Conservation (phyloP, 768 basidiomycete genomes). For the Leccinum incarnatum region DNA sequence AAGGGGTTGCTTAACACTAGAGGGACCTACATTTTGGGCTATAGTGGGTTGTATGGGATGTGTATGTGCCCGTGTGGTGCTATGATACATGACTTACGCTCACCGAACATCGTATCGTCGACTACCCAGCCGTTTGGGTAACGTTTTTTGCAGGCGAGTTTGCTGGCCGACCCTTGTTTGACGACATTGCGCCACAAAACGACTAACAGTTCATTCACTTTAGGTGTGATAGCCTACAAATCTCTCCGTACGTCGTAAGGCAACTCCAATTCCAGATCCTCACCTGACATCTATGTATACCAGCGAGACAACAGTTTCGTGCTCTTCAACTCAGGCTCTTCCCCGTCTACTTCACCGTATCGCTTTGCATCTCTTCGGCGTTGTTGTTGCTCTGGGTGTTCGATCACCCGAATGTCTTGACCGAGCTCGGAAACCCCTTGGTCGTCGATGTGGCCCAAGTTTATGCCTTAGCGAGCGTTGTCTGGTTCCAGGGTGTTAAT, state of each 20-base stretch:
- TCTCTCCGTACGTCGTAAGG: slow-evolving; percentile 46
- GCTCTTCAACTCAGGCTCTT: slow-evolving; percentile 71
- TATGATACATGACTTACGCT: neutral
- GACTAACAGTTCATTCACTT: neutral
- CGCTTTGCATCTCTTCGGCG: slow-evolving; percentile 50
- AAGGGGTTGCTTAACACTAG: neutral
- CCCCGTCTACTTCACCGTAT: slow-evolving; percentile 69
- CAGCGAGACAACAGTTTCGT: slow-evolving; percentile 71
- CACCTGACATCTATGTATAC: neutral
- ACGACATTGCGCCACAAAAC: neutral
- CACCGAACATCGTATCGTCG: neutral
- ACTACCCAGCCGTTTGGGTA: slow-evolving; percentile 48
- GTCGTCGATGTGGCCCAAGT: slow-evolving; percentile 64
- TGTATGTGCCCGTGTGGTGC: slow-evolving; percentile 41
- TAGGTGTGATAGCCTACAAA: slow-evolving; percentile 61
- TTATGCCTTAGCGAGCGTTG: slow-evolving; percentile 49
- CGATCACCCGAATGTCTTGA: slow-evolving; percentile 54
- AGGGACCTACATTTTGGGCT: slow-evolving; percentile 49
- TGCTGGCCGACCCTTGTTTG: neutral
- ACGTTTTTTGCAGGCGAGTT: slow-evolving; percentile 60
- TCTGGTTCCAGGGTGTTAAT: slow-evolving; percentile 53
- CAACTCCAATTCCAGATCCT: neutral
- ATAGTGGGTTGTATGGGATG: slow-evolving; percentile 67
- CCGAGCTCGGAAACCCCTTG: slow-evolving; percentile 44
- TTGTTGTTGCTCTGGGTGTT: slow-evolving; percentile 59